Evolutionary conservation across 768 basidiomycete genomes (phyloP).

Genomic region (Boletus pseudopeckii): DNA sequence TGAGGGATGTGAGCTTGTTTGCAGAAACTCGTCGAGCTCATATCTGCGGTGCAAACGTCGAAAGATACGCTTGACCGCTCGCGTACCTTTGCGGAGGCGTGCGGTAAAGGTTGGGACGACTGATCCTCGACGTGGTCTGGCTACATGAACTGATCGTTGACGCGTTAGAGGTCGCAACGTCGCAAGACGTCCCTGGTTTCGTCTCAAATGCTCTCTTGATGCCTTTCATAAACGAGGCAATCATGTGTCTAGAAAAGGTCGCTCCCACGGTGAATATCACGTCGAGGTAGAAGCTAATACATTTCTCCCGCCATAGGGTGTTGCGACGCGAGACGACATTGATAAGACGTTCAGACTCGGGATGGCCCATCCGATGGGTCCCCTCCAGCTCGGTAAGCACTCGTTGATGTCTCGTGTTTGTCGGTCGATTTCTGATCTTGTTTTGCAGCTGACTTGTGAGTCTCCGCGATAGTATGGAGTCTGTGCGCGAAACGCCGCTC

Average conservation of each 20-base stretch:
- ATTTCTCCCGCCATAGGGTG: slow-evolving; percentile 50
- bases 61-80: slow-evolving; percentile 71
- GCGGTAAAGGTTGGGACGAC: slow-evolving; percentile 71
- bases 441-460: slow-evolving; percentile 32
- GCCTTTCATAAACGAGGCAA: slow-evolving; percentile 98
- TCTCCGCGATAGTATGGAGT: not conserved
- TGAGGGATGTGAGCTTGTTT: not conserved
- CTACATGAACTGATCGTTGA: not conserved
- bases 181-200: slow-evolving; percentile 91
- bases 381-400: slow-evolving; percentile 71
- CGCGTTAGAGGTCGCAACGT: slow-evolving; percentile 78
- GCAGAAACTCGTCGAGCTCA: slow-evolving; percentile 92
- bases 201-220: slow-evolving; percentile 94
- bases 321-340: slow-evolving; percentile 92
- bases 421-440: not conserved
- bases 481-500: not conserved
- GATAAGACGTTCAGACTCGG: slow-evolving; percentile 92
- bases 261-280: not conserved
- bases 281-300: not conserved
- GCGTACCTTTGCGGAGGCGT: slow-evolving; percentile 77
- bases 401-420: not conserved
- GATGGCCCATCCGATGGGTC: slow-evolving; percentile 96
- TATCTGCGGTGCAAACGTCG: slow-evolving; percentile 89
- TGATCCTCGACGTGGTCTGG: not conserved
- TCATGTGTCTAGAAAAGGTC: slow-evolving; percentile 90